Percentiles rank a stretch among this genome's conserved stretches.
phyloP scores from a whole-genome alignment of 768 basidiomycete genomes.

The Dacryopinax primogenitus region DNA sequence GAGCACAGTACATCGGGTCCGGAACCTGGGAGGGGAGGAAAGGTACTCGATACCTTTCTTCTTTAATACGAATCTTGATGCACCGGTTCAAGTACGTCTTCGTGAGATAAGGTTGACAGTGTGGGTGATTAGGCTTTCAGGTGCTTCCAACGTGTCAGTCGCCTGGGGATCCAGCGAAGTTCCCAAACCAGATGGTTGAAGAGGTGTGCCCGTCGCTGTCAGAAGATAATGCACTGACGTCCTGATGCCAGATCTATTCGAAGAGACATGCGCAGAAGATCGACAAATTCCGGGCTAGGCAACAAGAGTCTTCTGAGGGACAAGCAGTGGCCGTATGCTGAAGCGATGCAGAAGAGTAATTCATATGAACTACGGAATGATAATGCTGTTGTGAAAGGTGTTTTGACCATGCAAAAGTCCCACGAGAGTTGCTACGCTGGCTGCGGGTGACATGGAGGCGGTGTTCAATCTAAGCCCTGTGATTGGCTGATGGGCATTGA shows the following conservation, averaged over 20 bases:
- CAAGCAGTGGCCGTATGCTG: not conserved
- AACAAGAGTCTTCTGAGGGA: not conserved
- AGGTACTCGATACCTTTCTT: constrained; percentile 7
- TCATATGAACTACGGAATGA: too few relatives aligned
- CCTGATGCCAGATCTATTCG: not conserved
- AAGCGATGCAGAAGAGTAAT: too few relatives aligned
- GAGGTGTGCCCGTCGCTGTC: not conserved
- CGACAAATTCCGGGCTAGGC: not conserved
- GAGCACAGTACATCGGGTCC: not conserved
- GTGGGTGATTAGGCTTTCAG: not conserved
- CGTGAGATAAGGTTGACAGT: not conserved
- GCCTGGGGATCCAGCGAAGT: not conserved
- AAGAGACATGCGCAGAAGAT: constrained; percentile 7
- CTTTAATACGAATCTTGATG: constrained; percentile 3
- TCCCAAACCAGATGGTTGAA: not conserved
- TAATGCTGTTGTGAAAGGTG: too few relatives aligned
- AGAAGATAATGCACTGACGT: not conserved
- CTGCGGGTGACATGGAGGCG: too few relatives aligned
- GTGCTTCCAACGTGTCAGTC: not conserved
- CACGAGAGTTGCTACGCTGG: too few relatives aligned
- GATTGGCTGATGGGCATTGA: too few relatives aligned
- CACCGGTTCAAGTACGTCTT: not conserved
- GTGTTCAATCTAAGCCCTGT: too few relatives aligned
- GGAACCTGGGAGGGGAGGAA: not conserved
- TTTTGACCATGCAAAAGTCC: too few relatives aligned